These are phyloP conservation scores for Domatiomyces catenatus DNA, from an alignment of 2,329 filamentous ascomycete genomes.

Conservation along the genomic window DNA sequence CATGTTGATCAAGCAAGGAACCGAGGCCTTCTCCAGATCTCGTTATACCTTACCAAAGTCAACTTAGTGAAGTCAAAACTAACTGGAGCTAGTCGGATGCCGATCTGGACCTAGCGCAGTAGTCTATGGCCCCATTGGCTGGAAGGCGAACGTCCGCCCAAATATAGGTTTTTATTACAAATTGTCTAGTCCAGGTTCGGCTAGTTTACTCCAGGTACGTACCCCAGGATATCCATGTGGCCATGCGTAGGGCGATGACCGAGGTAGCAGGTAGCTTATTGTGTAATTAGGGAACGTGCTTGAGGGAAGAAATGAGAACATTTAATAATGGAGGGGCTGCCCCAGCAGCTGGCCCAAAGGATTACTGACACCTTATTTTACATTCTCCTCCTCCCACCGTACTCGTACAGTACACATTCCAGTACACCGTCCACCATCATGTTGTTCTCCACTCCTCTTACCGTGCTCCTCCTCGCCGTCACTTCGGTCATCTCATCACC, in stretches of 20 bases:
- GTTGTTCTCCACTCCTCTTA: constrained; percentile 25
- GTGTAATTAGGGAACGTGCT: not conserved
- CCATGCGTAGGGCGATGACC: not conserved
- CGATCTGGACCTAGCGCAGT: too few relatives aligned
- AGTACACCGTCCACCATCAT: not conserved
- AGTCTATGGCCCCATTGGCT: not conserved
- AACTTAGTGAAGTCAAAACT: too few relatives aligned
- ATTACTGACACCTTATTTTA: too few relatives aligned
- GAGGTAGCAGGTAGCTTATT: not conserved
- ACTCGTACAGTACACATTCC: too few relatives aligned
- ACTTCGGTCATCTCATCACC: constrained; percentile 33
- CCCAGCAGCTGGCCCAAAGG: too few relatives aligned
- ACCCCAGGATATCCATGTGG: not conserved
- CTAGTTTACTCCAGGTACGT: not conserved
- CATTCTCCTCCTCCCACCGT: too few relatives aligned
- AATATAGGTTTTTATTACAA: not conserved
- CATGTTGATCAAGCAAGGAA: not conserved
- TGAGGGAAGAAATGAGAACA: not conserved
- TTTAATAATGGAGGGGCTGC: constrained; percentile 2
- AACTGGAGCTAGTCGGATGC: not conserved
- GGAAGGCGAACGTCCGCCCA: not conserved
- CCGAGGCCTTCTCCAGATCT: not conserved
- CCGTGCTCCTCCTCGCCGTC: constrained; percentile 30
- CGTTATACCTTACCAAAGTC: too few relatives aligned
- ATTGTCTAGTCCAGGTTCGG: not conserved